These are phyloP conservation scores for Colletotrichum tropicicola DNA, from an alignment of 2,329 filamentous ascomycete genomes.

Conservation along the genomic window DNA sequence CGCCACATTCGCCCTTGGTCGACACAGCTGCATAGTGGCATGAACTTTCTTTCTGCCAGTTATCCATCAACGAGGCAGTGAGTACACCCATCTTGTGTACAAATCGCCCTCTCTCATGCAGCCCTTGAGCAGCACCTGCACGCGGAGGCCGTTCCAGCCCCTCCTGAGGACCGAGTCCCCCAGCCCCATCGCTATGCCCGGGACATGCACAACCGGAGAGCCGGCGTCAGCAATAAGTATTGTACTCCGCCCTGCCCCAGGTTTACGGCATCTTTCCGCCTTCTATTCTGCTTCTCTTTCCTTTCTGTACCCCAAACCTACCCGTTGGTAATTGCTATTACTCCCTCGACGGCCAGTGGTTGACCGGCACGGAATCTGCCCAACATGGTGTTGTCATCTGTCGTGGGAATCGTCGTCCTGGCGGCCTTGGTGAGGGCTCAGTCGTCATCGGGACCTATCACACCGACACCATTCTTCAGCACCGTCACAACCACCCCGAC, in stretches of 20 bases:
- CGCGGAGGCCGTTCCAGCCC: conserved; percentile 16
- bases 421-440: conserved; percentile 7
- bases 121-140: neutral
- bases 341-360: neutral
- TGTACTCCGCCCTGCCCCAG: neutral
- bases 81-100: neutral
- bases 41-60: neutral
- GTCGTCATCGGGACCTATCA: neutral
- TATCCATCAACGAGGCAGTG: neutral
- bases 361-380: neutral
- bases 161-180: conserved; percentile 10
- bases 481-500: neutral
- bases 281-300: neutral
- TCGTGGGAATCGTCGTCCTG: conserved; percentile 2
- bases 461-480: conserved; percentile 7
- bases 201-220: neutral
- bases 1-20: neutral
- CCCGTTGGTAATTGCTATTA: too few relatives aligned
- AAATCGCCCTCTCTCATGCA: neutral
- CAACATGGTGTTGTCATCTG: neutral
- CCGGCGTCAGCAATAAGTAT: conserved; percentile 17
- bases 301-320: too few relatives aligned
- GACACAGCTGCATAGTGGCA: neutral
- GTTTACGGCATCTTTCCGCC: neutral
- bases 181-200: conserved; percentile 8